Percentiles rank a stretch among this genome's conserved stretches.
Conservation (phyloP, 176 grass and related monocot species). For the Phyllostachys edulis region DNA sequence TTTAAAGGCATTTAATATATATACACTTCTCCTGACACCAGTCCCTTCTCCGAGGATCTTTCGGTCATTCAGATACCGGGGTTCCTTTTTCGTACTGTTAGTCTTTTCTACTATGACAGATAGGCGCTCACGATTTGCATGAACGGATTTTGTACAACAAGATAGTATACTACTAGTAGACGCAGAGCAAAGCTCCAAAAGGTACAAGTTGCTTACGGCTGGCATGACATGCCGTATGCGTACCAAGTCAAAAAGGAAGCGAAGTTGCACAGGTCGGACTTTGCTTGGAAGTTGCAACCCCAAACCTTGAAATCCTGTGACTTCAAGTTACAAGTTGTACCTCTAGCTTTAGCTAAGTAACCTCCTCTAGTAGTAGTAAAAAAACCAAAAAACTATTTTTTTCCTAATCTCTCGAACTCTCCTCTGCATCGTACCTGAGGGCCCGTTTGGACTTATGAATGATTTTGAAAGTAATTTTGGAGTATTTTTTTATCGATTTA, state of each 20-base stretch:
- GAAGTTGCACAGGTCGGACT: constrained; percentile 47
- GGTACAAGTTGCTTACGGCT: constrained; percentile 35
- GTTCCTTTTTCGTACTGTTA: too few relatives aligned
- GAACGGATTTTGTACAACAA: neutral
- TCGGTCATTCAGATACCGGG: too few relatives aligned
- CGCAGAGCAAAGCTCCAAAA: constrained; percentile 40
- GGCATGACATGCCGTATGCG: constrained; percentile 37
- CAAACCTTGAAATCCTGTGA: constrained; percentile 36
- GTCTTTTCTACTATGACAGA: too few relatives aligned
- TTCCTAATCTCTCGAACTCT: neutral
- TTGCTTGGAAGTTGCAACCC: constrained; percentile 37
- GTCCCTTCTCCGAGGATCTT: too few relatives aligned
- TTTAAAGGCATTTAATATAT: too few relatives aligned
- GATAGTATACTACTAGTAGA: neutral
- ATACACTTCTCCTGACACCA: too few relatives aligned
- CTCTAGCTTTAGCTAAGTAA: neutral
- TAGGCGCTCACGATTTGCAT: neutral
- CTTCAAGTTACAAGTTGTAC: constrained; percentile 22
- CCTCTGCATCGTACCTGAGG: neutral
- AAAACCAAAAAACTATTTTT: neutral
- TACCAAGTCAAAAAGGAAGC: constrained; percentile 45
- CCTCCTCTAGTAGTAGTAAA: neutral
- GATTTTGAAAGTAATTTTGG: neutral
- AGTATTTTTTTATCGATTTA: neutral
- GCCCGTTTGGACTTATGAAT: neutral